phyloP scores from a whole-genome alignment of 192 early-diverging fungal genomes.

The Linderina pennispora region DNA sequence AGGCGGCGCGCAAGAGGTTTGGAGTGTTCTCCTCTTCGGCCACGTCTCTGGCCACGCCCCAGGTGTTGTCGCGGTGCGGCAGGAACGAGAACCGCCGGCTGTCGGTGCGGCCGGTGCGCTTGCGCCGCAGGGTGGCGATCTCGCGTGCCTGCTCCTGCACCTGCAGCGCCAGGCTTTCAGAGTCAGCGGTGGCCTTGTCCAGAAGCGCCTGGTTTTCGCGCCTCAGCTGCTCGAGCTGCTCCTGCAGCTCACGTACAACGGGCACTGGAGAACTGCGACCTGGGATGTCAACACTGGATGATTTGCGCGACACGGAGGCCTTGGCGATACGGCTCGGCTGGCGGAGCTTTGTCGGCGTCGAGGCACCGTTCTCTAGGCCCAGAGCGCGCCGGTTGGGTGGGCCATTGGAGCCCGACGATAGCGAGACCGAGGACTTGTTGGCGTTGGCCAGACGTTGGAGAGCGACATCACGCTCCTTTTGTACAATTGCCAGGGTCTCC shows the following conservation, averaged over 20 bases:
- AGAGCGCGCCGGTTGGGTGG: constrained; percentile 6
- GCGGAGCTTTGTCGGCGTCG: constrained; percentile 31
- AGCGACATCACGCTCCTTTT: constrained; percentile 41
- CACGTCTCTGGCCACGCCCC: constrained; percentile 17
- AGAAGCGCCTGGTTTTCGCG: constrained; percentile 8
- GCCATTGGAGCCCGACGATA: background rate
- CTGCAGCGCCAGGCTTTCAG: constrained; percentile 25
- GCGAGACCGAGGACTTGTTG: background rate
- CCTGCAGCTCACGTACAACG: constrained; percentile 9
- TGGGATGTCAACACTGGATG: constrained; percentile 8
- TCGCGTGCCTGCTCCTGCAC: constrained; percentile 42
- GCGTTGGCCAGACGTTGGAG: constrained; percentile 31
- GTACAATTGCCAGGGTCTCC: constrained; percentile 33
- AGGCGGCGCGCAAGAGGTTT: constrained; percentile 39
- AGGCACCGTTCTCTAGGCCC: constrained; percentile 6
- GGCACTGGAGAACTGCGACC: background rate
- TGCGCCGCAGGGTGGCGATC: constrained; percentile 28
- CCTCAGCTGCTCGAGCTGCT: constrained; percentile 18
- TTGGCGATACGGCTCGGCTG: constrained; percentile 23
- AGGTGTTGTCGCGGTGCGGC: constrained; percentile 30
- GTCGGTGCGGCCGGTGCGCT: constrained; percentile 23
- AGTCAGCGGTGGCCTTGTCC: constrained; percentile 12
- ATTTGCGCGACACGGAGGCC: constrained; percentile 8
- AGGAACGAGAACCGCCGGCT: constrained; percentile 35
- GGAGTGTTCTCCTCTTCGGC: constrained; percentile 5